phyloP scores from a whole-genome alignment of 345 rosid species.

The Eucalyptus regnans region DNA sequence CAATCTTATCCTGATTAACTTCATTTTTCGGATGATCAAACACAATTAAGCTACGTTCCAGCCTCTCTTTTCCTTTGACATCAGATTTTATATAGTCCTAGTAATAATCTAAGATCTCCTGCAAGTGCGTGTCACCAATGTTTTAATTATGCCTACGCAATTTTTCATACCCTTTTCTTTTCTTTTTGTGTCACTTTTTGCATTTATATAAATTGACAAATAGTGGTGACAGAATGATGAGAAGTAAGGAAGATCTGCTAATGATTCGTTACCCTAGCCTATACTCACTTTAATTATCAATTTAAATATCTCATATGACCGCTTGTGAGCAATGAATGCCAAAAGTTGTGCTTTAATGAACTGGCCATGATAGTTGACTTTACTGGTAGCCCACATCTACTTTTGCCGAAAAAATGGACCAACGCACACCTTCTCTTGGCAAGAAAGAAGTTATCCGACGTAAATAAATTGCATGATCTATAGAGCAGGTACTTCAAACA shows the following conservation, averaged over 20 bases:
- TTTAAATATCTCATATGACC: neutral
- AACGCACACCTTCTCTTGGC: neutral
- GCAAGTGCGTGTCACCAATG: neutral
- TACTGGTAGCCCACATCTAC: neutral
- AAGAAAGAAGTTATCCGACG: neutral
- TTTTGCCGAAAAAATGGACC: neutral
- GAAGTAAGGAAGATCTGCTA: neutral
- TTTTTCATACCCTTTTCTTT: neutral
- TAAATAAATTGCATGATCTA: neutral
- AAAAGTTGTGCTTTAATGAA: neutral
- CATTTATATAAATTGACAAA: neutral
- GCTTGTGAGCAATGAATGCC: neutral
- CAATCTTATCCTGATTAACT: neutral
- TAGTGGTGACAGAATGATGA: neutral
- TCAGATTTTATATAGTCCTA: neutral
- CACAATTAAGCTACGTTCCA: rapidly evolving
- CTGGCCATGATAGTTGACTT: neutral
- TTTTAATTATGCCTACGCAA: neutral
- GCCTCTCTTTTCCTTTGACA: neutral
- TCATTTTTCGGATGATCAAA: neutral
- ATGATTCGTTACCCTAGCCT: neutral
- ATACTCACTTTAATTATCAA: neutral
- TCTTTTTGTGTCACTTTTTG: neutral
- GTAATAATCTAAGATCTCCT: neutral
- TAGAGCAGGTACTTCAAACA: neutral